phyloP scores from a whole-genome alignment of 169 alveolate genomes.

The Cyclospora cayetanensis region DNA sequence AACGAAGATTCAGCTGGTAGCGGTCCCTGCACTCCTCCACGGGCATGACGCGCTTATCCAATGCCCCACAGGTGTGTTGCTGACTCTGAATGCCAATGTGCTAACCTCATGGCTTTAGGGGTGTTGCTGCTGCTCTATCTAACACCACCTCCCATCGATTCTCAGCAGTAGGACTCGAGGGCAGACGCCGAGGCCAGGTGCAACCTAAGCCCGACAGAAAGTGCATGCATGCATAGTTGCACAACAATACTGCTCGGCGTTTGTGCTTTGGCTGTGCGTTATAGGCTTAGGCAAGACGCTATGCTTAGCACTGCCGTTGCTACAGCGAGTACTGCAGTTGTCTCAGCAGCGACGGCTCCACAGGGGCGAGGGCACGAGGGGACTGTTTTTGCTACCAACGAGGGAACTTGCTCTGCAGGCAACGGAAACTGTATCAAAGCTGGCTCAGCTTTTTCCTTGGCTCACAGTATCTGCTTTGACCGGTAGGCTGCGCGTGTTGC shows the following conservation, averaged over 20 bases:
- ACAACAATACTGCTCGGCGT: not conserved
- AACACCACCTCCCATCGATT: too few species aligned
- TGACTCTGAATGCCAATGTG: too few species aligned
- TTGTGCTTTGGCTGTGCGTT: not conserved
- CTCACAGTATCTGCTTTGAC: constrained; percentile 81
- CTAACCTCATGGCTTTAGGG: too few species aligned
- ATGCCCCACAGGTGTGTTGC: constrained; percentile 97
- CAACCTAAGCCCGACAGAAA: too few species aligned
- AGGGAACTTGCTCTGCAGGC: constrained; percentile 92
- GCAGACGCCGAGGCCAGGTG: too few species aligned
- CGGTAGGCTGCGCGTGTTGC: constrained; percentile 35
- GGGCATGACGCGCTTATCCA: constrained; percentile 92
- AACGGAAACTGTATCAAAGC: constrained; percentile 70
- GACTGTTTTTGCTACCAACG: constrained; percentile 86
- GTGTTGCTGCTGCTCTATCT: too few species aligned
- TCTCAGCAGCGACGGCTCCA: constrained; percentile 72
- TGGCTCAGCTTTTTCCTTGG: constrained; percentile 79
- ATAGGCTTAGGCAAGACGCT: constrained; percentile 94
- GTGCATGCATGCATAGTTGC: too few species aligned
- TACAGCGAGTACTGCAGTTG: constrained; percentile 73
- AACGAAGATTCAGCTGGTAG: constrained; percentile 89
- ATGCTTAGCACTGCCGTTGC: constrained; percentile 90
- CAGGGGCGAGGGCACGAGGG: constrained; percentile 85
- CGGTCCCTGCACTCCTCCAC: constrained; percentile 88
- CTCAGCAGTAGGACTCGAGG: too few species aligned